phyloP scores from a whole-genome alignment of 2,329 filamentous ascomycete genomes.

The Claviceps sorghi region DNA sequence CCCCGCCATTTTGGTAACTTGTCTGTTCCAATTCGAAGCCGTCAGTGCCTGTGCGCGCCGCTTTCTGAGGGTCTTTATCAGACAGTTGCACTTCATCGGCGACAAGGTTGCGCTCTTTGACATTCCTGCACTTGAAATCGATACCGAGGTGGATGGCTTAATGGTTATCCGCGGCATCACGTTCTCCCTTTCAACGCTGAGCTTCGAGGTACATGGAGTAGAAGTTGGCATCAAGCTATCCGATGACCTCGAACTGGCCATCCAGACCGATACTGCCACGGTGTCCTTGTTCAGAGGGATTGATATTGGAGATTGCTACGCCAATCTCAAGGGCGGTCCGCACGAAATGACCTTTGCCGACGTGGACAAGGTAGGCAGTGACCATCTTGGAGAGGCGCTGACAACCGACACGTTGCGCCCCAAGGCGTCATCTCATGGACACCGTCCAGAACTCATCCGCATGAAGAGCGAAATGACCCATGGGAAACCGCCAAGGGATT shows the following conservation, averaged over 20 bases:
- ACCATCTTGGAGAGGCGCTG: not conserved
- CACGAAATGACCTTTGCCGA: constrained; percentile 2
- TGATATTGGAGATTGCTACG: constrained; percentile 4
- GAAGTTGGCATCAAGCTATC: constrained; percentile 5
- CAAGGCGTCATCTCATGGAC: not conserved
- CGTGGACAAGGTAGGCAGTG: not conserved
- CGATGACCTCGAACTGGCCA: constrained; percentile 2
- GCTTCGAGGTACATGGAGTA: constrained; percentile 3
- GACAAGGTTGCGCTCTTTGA: constrained; percentile 5
- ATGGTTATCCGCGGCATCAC: constrained; percentile 4
- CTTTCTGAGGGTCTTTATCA: constrained; percentile 1
- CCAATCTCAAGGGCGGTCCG: constrained; percentile 3
- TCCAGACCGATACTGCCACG: constrained; percentile 1
- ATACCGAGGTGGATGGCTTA: constrained; percentile 3
- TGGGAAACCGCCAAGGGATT: constrained; percentile 2
- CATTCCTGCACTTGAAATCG: constrained; percentile 4
- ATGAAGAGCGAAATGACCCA: constrained; percentile 5
- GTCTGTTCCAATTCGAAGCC: not conserved
- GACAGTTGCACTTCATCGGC: constrained; percentile 4
- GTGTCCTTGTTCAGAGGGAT: constrained; percentile 4
- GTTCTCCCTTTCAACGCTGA: constrained; percentile 2
- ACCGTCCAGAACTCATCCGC: not conserved
- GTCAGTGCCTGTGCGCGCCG: not conserved
- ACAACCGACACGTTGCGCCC: not conserved
- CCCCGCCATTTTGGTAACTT: constrained; percentile 2